phyloP scores from a whole-genome alignment of 2,329 filamentous ascomycete genomes.

The Canariomyces notabilis region DNA sequence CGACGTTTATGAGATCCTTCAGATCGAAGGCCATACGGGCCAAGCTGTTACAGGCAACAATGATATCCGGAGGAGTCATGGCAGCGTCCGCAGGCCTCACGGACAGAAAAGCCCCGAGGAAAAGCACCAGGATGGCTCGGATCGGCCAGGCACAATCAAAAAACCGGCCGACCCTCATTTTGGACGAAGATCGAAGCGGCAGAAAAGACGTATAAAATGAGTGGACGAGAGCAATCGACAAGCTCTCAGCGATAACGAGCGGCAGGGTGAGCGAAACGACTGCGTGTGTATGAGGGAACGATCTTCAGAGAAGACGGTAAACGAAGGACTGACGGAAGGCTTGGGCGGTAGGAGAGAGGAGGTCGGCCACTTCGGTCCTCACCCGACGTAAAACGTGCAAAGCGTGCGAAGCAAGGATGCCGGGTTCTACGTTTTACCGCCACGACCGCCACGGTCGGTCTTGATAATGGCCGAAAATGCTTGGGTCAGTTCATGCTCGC shows the following conservation, averaged over 20 bases:
- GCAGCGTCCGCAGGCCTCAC: slow-evolving; percentile 7
- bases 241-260: slow-evolving; percentile 5
- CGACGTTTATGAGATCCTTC: slow-evolving; percentile 18
- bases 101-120: slow-evolving; percentile 7
- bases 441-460: too few species aligned
- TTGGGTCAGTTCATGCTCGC: too few species aligned
- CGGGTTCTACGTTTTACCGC: too few species aligned
- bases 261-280: neutral
- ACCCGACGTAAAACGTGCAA: neutral
- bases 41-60: slow-evolving; percentile 15
- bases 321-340: neutral
- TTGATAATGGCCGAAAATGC: too few species aligned
- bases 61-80: slow-evolving; percentile 17
- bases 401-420: too few species aligned
- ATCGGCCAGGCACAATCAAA: neutral
- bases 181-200: neutral
- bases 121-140: slow-evolving; percentile 5
- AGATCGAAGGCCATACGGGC: slow-evolving; percentile 20
- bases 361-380: neutral
- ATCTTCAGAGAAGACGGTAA: neutral
- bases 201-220: slow-evolving; percentile 5
- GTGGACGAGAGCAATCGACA: slow-evolving; percentile 14
- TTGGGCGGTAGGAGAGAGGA: neutral
- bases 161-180: slow-evolving; percentile 7
- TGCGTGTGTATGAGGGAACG: neutral